A percentile compares a stretch with the other conserved stretches of the same genome.
Evolutionary conservation across 2,329 filamentous ascomycete genomes (phyloP).

Genomic region (Colletotrichum sp.): DNA sequence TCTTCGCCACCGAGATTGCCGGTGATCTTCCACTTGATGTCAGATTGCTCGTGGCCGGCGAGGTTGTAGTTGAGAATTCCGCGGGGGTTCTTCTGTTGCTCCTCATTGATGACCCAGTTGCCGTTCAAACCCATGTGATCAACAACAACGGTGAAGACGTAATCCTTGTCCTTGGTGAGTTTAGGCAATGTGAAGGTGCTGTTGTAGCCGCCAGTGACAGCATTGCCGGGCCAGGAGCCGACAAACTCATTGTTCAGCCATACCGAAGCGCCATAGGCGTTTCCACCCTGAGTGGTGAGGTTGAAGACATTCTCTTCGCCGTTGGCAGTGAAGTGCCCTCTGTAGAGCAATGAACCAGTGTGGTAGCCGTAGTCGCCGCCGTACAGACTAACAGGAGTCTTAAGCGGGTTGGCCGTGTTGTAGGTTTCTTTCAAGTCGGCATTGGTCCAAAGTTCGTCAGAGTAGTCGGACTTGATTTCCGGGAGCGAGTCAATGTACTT

Average conservation of each 20-base stretch:
- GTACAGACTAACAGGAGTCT: conserved; percentile 70
- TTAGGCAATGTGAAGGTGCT: conserved; percentile 59
- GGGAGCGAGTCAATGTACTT: conserved; percentile 27
- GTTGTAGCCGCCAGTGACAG: conserved; percentile 51
- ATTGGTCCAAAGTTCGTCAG: conserved; percentile 50
- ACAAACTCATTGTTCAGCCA: conserved; percentile 67
- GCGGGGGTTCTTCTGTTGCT: conserved; percentile 62
- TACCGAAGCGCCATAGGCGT: conserved; percentile 66
- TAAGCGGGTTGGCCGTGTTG: conserved; percentile 33
- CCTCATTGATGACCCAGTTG: conserved; percentile 60
- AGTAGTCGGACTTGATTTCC: conserved; percentile 23
- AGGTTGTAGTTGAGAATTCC: conserved; percentile 64
- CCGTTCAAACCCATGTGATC: conserved; percentile 74
- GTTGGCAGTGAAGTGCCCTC: conserved; percentile 66
- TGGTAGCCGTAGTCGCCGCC: conserved; percentile 74
- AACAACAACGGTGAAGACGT: conserved; percentile 69
- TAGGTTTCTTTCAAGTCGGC: conserved; percentile 36
- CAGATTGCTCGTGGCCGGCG: conserved; percentile 46
- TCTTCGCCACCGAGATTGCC: conserved; percentile 66
- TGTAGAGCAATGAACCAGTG: conserved; percentile 67
- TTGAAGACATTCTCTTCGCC: conserved; percentile 61
- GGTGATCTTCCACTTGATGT: conserved; percentile 64
- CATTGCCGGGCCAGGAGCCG: conserved; percentile 65
- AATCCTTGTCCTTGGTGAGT: conserved; percentile 52
- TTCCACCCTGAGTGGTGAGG: conserved; percentile 66